Percentiles rank a stretch among this genome's conserved stretches.
Conservation (phyloP, 2,329 filamentous ascomycete species). For the Clarireedia paspali region DNA sequence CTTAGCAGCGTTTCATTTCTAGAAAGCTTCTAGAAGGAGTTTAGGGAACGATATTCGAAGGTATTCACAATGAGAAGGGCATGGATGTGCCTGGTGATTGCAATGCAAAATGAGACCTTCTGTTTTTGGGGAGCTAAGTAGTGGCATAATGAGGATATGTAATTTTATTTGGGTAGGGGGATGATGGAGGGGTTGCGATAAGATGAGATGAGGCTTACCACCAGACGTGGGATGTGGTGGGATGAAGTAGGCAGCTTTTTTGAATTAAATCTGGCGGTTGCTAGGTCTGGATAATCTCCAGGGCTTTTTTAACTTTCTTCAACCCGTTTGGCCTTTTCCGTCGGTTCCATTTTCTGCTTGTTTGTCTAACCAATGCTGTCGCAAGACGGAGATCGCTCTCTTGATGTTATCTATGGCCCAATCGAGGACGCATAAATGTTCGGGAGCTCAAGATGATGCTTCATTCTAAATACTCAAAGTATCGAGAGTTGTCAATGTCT, state of each 20-base stretch:
- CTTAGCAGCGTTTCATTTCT: conserved; percentile 1
- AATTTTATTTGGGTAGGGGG: conserved; percentile 4
- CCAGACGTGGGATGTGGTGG: background rate
- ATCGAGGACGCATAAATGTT: too few relatives aligned
- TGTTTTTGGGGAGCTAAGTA: conserved; percentile 1
- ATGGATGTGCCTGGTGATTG: background rate
- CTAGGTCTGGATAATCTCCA: background rate
- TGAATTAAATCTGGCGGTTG: background rate
- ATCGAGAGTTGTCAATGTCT: background rate
- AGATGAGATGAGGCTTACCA: background rate
- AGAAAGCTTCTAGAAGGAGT: conserved; percentile 7
- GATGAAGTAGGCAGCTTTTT: background rate
- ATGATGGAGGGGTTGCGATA: conserved; percentile 6
- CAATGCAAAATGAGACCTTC: background rate
- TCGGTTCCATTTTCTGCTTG: too few relatives aligned
- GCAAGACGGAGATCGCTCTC: too few relatives aligned
- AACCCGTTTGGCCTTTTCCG: background rate
- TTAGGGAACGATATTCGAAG: background rate
- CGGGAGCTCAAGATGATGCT: background rate
- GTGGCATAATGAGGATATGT: background rate
- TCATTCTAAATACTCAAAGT: background rate
- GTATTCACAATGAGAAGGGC: background rate
- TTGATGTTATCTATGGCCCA: too few relatives aligned
- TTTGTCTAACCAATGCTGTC: too few relatives aligned
- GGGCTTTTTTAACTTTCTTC: background rate